A percentile compares a stretch with the other conserved stretches of the same genome.
phyloP scores from a whole-genome alignment of 148 eudicot genomes.

The Amaranthus hypochondriacus region DNA sequence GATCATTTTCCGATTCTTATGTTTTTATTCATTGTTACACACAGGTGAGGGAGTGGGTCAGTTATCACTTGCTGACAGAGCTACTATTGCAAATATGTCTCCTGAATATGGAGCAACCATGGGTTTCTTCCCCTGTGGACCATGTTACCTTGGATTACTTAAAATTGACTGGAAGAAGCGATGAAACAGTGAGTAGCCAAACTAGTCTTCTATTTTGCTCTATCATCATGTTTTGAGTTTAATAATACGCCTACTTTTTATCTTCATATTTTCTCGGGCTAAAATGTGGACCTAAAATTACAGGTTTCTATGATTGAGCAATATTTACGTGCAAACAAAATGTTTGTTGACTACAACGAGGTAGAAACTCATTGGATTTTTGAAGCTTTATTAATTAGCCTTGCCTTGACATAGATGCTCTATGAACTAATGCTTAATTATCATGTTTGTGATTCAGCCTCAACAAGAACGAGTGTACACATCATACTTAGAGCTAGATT shows the following conservation, averaged over 20 bases:
- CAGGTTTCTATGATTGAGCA: slow-evolving; percentile 92
- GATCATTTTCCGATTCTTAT: no score
- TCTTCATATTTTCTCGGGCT: background rate
- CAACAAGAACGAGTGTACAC: slow-evolving; percentile 69
- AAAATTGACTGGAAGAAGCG: slow-evolving; percentile 91
- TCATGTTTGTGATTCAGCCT: slow-evolving; percentile 43
- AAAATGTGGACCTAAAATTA: background rate
- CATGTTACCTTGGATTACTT: slow-evolving; percentile 83
- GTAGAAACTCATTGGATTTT: slow-evolving; percentile 26
- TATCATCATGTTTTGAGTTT: background rate
- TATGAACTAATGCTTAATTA: slow-evolving; percentile 13
- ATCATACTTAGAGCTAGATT: slow-evolving; percentile 75
- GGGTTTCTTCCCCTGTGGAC: slow-evolving; percentile 98
- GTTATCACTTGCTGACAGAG: slow-evolving; percentile 86
- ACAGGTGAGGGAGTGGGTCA: slow-evolving; percentile 77
- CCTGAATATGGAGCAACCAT: slow-evolving; percentile 99
- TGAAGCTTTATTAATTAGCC: background rate
- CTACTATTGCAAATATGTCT: slow-evolving; percentile 97
- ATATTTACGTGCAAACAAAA: slow-evolving; percentile 87
- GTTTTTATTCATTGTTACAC: background rate
- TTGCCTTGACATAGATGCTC: background rate
- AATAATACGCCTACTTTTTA: background rate
- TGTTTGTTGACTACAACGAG: slow-evolving; percentile 95
- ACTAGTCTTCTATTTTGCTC: background rate
- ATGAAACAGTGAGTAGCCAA: slow-evolving; percentile 59